A percentile compares a stretch with the other conserved stretches of the same genome.
These are phyloP conservation scores for Umbellularia californica DNA, from an alignment of 164 flowering plant genomes.

Conservation along the genomic window DNA sequence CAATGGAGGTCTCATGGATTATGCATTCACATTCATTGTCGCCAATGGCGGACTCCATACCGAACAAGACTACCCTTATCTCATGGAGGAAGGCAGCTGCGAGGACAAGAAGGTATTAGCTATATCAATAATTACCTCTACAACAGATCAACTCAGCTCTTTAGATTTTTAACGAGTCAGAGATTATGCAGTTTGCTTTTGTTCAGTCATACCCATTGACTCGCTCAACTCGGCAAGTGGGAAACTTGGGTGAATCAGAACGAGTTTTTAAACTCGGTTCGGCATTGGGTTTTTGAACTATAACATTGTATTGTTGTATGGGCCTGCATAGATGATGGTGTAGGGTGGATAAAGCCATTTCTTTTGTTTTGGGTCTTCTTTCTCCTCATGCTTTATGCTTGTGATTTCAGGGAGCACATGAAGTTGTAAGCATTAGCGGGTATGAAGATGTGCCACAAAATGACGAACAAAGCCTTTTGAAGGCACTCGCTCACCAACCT, in stretches of 20 bases:
- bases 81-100: slow-evolving; percentile 64
- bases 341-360: too few relatives aligned
- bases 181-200: too few relatives aligned
- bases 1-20: slow-evolving; percentile 80
- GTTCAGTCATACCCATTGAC: too few relatives aligned
- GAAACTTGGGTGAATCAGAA: too few relatives aligned
- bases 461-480: slow-evolving; percentile 56
- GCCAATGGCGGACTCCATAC: slow-evolving; percentile 55
- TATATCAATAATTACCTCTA: too few relatives aligned
- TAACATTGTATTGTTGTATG: too few relatives aligned
- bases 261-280: too few relatives aligned
- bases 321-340: too few relatives aligned
- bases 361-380: background rate
- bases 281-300: too few relatives aligned
- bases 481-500: slow-evolving; percentile 90
- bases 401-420: slow-evolving; percentile 14
- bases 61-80: slow-evolving; percentile 74
- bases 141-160: too few relatives aligned
- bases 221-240: too few relatives aligned
- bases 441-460: slow-evolving; percentile 61
- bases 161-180: too few relatives aligned
- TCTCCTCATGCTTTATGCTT: background rate
- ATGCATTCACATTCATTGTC: slow-evolving; percentile 56
- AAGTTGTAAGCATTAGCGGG: slow-evolving; percentile 41
- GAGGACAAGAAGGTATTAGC: slow-evolving; percentile 41